A percentile compares a stretch with the other conserved stretches of the same genome.
Evolutionary conservation across 164 flowering plant genomes (phyloP).

Genomic region (Liriodendron chinense): DNA sequence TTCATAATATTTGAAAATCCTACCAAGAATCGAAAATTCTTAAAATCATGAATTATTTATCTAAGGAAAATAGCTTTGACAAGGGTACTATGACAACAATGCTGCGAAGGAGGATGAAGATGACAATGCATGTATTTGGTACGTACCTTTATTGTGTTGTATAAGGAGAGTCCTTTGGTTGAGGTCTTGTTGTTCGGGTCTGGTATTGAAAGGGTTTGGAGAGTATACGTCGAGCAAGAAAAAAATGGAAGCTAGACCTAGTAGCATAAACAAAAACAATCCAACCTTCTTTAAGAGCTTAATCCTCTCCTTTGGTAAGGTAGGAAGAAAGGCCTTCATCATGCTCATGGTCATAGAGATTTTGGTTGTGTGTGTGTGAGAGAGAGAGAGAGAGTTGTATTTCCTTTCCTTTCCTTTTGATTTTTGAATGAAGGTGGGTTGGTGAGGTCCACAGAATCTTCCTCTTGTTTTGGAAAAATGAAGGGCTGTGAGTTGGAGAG

Average conservation of each 20-base stretch:
- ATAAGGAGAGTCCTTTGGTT: slow-evolving; percentile 1
- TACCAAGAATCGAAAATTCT: neutral
- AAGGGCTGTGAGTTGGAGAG: no score
- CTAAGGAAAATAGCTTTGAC: no score
- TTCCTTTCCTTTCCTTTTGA: neutral
- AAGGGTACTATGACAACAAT: no score
- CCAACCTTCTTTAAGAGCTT: slow-evolving; percentile 1
- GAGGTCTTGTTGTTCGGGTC: slow-evolving; percentile 13
- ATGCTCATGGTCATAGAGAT: neutral
- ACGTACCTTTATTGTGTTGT: slow-evolving; percentile 14
- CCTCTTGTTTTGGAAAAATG: no score
- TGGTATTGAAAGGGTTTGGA: slow-evolving; percentile 28
- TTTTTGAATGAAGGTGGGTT: neutral
- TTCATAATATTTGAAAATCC: neutral
- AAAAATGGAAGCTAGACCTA: slow-evolving; percentile 14
- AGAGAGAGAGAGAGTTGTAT: neutral
- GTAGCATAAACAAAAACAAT: slow-evolving; percentile 6
- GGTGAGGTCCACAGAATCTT: neutral
- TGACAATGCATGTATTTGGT: neutral
- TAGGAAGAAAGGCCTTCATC: neutral
- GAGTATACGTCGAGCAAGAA: slow-evolving; percentile 31
- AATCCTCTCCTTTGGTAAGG: neutral
- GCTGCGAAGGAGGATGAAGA: no score
- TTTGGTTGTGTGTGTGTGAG: neutral
- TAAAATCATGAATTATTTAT: neutral